Percentiles rank a stretch among this genome's conserved stretches.
Conservation (phyloP, 2,329 filamentous ascomycete genomes). For the Aspergillus arachidicola region DNA sequence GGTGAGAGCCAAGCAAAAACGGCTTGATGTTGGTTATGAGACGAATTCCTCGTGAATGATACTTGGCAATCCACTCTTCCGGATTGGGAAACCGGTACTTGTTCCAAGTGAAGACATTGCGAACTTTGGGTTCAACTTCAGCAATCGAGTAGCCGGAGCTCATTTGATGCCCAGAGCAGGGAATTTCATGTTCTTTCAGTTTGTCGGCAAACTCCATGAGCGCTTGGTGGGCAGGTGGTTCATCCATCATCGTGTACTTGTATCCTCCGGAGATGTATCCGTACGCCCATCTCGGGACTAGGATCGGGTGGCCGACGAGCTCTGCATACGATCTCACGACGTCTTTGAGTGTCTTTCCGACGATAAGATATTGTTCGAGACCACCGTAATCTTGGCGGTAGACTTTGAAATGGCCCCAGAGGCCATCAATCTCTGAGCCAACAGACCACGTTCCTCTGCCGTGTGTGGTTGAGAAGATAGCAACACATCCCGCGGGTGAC, state of each 20-base stretch:
- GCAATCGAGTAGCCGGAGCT: slow-evolving; percentile 72
- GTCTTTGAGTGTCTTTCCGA: slow-evolving; percentile 67
- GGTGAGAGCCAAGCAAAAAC: slow-evolving; percentile 68
- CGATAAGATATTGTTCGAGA: slow-evolving; percentile 69
- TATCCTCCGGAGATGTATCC: slow-evolving; percentile 72
- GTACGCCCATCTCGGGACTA: slow-evolving; percentile 72
- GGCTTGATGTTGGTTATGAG: slow-evolving; percentile 74
- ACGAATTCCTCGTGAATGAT: slow-evolving; percentile 66
- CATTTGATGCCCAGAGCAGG: slow-evolving; percentile 73
- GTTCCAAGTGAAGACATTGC: slow-evolving; percentile 75
- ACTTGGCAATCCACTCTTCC: slow-evolving; percentile 62
- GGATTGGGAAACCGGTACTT: slow-evolving; percentile 69
- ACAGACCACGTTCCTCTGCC: slow-evolving; percentile 66
- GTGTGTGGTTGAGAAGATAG: slow-evolving; percentile 69
- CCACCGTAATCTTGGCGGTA: slow-evolving; percentile 73
- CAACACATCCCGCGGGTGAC: slow-evolving; percentile 65
- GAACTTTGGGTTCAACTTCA: slow-evolving; percentile 67
- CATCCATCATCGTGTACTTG: slow-evolving; percentile 62
- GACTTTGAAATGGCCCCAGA: slow-evolving; percentile 75
- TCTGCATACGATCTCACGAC: slow-evolving; percentile 68
- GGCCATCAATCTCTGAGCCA: slow-evolving; percentile 72
- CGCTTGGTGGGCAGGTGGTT: slow-evolving; percentile 58
- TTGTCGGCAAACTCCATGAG: slow-evolving; percentile 64
- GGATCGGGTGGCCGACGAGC: slow-evolving; percentile 67
- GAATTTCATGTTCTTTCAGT: slow-evolving; percentile 66